Evolutionary conservation across 345 rosid genomes (phyloP).

Genomic region (Acer negundo): DNA sequence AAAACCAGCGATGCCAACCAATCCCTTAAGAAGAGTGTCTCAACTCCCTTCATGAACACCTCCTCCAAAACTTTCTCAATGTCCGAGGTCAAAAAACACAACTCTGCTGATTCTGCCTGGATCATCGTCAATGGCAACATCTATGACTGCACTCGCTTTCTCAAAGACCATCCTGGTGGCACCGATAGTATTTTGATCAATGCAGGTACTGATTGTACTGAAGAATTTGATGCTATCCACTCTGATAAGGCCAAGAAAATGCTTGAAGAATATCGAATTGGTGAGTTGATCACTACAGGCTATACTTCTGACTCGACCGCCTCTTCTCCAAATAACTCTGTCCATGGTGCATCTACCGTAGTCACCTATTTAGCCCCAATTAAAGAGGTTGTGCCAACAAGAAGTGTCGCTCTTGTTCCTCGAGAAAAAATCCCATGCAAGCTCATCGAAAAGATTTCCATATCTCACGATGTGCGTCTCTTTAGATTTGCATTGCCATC

Average conservation of each 20-base stretch:
- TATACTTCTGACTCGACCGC: constrained; percentile 59
- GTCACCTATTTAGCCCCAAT: constrained; percentile 54
- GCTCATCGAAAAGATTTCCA: constrained; percentile 64
- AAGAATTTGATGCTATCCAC: constrained; percentile 94
- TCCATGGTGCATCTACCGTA: constrained; percentile 55
- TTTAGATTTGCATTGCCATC: constrained; percentile 72
- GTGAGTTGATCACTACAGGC: constrained; percentile 60
- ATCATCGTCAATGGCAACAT: constrained; percentile 91
- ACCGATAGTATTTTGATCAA: constrained; percentile 80
- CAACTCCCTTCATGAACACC: constrained; percentile 93
- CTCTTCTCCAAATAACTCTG: constrained; percentile 68
- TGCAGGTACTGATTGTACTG: constrained; percentile 91
- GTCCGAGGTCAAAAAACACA: constrained; percentile 72
- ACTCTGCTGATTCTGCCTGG: constrained; percentile 80
- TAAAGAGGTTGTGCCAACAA: constrained; percentile 44
- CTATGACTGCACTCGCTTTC: constrained; percentile 88
- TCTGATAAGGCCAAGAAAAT: constrained; percentile 87
- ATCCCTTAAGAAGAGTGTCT: constrained; percentile 73
- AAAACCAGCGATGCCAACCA: constrained; percentile 46
- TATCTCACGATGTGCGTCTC: constrained; percentile 72
- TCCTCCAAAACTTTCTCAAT: constrained; percentile 57
- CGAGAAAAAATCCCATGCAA: constrained; percentile 79
- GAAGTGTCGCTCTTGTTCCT: constrained; percentile 65
- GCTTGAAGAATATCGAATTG: constrained; percentile 75
- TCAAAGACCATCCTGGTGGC: constrained; percentile 94